phyloP scores from a whole-genome alignment of 2,329 filamentous ascomycete genomes.

The Aspergillus sp. region DNA sequence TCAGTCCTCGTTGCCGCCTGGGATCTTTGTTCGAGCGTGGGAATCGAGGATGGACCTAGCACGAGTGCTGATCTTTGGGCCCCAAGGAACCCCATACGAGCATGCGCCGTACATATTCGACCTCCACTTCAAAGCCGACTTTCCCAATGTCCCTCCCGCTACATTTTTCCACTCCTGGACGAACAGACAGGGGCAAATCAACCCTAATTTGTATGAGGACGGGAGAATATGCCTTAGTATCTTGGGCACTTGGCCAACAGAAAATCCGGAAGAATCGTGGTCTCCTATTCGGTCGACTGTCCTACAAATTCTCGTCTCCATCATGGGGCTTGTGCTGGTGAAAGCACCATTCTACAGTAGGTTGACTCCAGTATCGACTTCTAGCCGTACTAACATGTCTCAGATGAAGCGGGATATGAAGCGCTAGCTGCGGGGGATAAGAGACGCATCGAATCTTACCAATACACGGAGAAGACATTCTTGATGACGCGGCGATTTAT shows the following conservation, averaged over 20 bases:
- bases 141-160: constrained; percentile 53
- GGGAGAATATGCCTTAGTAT: constrained; percentile 61
- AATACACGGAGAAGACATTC: constrained; percentile 57
- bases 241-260: constrained; percentile 59
- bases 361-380: constrained; percentile 13
- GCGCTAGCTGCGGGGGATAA: constrained; percentile 48
- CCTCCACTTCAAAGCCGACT: constrained; percentile 50
- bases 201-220: constrained; percentile 63
- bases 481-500: constrained; percentile 54
- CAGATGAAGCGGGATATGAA: constrained; percentile 62
- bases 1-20: constrained; percentile 51
- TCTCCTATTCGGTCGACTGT: constrained; percentile 52
- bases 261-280: constrained; percentile 55
- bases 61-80: constrained; percentile 59
- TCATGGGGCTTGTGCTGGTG: constrained; percentile 59
- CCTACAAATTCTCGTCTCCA: constrained; percentile 57
- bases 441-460: constrained; percentile 44
- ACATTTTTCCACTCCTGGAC: constrained; percentile 62
- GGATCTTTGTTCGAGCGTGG: constrained; percentile 60
- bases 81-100: constrained; percentile 60
- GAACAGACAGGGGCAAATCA: constrained; percentile 51
- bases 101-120: constrained; percentile 62
- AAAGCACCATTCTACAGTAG: constrained; percentile 60
- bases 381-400: too few species aligned
- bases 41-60: constrained; percentile 59